phyloP scores from a whole-genome alignment of 148 eudicot genomes.

The Vaccinium darrowii region DNA sequence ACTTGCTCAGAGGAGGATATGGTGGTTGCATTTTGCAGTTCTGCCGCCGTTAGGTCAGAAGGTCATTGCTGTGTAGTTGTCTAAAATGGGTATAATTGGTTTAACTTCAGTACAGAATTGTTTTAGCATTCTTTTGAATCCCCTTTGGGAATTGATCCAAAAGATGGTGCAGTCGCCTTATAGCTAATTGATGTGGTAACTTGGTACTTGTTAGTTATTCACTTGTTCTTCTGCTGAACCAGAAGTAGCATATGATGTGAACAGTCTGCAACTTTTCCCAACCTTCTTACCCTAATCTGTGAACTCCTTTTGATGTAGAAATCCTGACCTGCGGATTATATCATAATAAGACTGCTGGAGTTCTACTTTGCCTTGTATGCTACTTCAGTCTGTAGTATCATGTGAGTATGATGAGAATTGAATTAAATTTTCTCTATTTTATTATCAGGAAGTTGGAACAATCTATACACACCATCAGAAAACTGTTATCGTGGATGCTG shows the following conservation, averaged over 20 bases:
- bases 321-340: background rate
- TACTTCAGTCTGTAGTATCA: background rate
- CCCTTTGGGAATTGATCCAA: background rate
- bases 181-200: background rate
- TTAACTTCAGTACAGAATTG: background rate
- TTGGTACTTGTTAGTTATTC: background rate
- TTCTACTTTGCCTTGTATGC: background rate
- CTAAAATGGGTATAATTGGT: background rate
- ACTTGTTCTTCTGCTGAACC: background rate
- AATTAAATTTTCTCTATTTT: constrained; percentile 14
- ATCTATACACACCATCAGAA: constrained; percentile 98
- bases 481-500: constrained; percentile 84
- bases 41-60: background rate
- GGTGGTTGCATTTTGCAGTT: background rate
- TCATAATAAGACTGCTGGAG: background rate
- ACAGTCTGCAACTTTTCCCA: background rate
- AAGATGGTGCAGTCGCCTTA: background rate
- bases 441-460: constrained; percentile 77
- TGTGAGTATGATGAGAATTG: background rate
- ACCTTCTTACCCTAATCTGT: background rate
- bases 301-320: background rate
- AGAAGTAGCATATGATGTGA: background rate
- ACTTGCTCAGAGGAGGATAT: background rate
- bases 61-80: background rate
- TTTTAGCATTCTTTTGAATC: background rate